These are phyloP conservation scores for Aureobasidium subglaciale DNA, from an alignment of 2,329 filamentous ascomycete genomes.

Conservation along the genomic window DNA sequence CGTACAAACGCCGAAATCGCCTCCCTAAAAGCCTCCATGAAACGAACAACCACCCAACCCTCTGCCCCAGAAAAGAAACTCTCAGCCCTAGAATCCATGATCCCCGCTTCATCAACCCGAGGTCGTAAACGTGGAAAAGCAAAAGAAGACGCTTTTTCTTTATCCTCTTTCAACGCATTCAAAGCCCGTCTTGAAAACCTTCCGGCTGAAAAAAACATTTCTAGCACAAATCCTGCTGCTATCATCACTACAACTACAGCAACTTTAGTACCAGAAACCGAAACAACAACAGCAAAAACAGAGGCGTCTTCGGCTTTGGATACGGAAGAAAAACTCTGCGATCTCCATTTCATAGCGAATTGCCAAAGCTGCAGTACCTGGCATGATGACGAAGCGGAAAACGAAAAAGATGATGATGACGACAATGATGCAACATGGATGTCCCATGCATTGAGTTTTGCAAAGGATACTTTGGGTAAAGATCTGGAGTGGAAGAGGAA, in stretches of 20 bases:
- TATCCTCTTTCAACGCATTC: conserved; percentile 73
- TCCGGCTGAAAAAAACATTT: conserved; percentile 17
- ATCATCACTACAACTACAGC: background rate
- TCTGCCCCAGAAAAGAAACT: conserved; percentile 49
- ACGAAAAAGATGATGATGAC: conserved; percentile 51
- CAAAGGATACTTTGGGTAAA: conserved; percentile 84
- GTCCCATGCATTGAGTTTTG: conserved; percentile 76
- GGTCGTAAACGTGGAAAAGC: conserved; percentile 61
- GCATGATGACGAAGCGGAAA: conserved; percentile 58
- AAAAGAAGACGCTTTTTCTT: conserved; percentile 46
- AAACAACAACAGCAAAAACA: background rate
- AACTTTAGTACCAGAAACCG: background rate
- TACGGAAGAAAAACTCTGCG: conserved; percentile 71
- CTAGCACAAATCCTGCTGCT: too few species aligned
- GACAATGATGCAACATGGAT: conserved; percentile 66
- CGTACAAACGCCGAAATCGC: conserved; percentile 74
- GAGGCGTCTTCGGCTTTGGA: conserved; percentile 46
- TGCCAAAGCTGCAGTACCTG: conserved; percentile 87
- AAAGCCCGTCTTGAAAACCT: conserved; percentile 61
- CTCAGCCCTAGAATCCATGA: conserved; percentile 64
- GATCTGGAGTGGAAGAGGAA: conserved; percentile 83
- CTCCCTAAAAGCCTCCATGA: conserved; percentile 74
- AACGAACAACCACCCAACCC: conserved; percentile 38
- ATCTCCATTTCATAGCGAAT: conserved; percentile 91
- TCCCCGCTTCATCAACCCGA: conserved; percentile 62